phyloP scores from a whole-genome alignment of 2,329 filamentous ascomycete species.

The Alternaria conjuncta region DNA sequence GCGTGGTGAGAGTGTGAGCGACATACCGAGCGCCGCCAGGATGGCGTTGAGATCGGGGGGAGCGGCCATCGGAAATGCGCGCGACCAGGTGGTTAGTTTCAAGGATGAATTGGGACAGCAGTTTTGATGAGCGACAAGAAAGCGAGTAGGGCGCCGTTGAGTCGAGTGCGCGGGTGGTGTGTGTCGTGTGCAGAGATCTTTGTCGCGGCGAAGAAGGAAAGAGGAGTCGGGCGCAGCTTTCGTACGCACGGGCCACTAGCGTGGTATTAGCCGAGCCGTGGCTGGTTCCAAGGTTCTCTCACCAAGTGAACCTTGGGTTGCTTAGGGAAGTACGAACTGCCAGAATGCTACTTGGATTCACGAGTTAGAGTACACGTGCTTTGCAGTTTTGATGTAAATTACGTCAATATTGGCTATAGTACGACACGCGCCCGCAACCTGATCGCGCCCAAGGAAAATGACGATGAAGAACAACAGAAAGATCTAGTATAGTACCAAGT shows the following conservation, averaged over 20 bases:
- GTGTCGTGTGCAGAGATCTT: slow-evolving; percentile 21
- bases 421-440: background rate
- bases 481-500: background rate
- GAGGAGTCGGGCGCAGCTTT: slow-evolving; percentile 14
- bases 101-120: background rate
- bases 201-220: slow-evolving; percentile 21
- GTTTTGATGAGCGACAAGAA: background rate
- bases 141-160: slow-evolving; percentile 1
- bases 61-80: slow-evolving; percentile 39
- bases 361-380: background rate
- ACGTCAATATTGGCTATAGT: background rate
- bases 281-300: background rate
- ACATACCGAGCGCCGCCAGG: slow-evolving; percentile 48
- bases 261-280: slow-evolving; percentile 10
- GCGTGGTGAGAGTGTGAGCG: background rate
- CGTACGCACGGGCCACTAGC: slow-evolving; percentile 8
- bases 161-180: slow-evolving; percentile 14
- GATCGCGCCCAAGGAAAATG: background rate
- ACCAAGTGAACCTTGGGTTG: background rate
- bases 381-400: background rate
- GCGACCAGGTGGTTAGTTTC: slow-evolving; percentile 2
- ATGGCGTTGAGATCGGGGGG: slow-evolving; percentile 49
- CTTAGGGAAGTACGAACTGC: too few relatives aligned
- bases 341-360: background rate
- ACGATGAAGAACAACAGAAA: background rate